A percentile compares a stretch with the other conserved stretches of the same genome.
These are phyloP conservation scores for Teratosphaeria destructans DNA, from an alignment of 2,329 filamentous ascomycete genomes.

Conservation along the genomic window DNA sequence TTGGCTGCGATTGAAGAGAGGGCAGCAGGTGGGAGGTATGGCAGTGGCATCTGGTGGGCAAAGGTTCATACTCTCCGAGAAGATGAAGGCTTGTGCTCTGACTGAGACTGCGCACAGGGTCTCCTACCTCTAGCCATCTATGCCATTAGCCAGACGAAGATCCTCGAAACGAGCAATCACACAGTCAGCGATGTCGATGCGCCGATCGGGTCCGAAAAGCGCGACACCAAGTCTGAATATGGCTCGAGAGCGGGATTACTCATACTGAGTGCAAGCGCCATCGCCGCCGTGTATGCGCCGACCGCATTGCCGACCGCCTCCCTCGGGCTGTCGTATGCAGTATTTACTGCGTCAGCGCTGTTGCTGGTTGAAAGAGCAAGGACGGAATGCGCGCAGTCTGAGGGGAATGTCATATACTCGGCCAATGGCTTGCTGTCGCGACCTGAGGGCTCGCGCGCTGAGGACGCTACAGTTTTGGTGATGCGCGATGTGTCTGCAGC, in stretches of 20 bases:
- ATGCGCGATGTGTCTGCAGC: conserved; percentile 22
- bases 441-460: conserved; percentile 8
- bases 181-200: not conserved
- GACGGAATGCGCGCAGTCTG: conserved; percentile 7
- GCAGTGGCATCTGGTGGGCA: conserved; percentile 34
- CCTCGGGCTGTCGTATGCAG: conserved; percentile 32
- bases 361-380: conserved; percentile 29
- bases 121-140: conserved; percentile 19
- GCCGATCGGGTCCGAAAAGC: conserved; percentile 10
- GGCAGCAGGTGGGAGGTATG: conserved; percentile 26
- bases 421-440: conserved; percentile 22
- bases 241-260: conserved; percentile 22
- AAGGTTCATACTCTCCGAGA: conserved; percentile 26
- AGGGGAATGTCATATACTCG: conserved; percentile 24
- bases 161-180: conserved; percentile 4
- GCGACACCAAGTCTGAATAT: conserved; percentile 6
- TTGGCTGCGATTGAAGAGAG: conserved; percentile 35
- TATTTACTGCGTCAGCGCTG: conserved; percentile 32
- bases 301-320: conserved; percentile 27
- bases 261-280: conserved; percentile 26
- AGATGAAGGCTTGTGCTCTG: conserved; percentile 7
- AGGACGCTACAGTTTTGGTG: conserved; percentile 9
- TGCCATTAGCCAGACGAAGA: conserved; percentile 7
- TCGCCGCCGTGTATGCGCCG: conserved; percentile 25
- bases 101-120: conserved; percentile 20